Percentiles rank a stretch among this genome's conserved stretches.
Conservation (phyloP, 495 filamentous ascomycete species). For the Cairneyella variabilis region DNA sequence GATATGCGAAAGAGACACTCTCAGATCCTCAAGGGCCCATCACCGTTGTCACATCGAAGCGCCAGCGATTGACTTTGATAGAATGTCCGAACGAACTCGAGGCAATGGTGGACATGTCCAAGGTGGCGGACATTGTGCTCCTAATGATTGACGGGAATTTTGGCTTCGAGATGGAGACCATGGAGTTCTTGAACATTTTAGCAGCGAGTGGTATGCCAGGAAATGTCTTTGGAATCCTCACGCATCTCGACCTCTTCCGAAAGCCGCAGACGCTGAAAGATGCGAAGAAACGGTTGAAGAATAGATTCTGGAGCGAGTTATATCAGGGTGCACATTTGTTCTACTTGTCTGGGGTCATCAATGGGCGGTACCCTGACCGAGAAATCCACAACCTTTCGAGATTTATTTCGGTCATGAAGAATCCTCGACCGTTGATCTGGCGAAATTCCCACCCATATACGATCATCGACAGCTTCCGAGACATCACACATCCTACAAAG, state of each 20-base stretch:
- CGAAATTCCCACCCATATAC: conserved; percentile 93
- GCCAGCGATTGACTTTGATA: conserved; percentile 86
- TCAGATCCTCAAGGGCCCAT: conserved; percentile 86
- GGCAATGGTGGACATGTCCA: conserved; percentile 91
- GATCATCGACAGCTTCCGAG: conserved; percentile 87
- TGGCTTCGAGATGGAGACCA: conserved; percentile 99
- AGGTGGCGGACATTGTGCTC: conserved; percentile 93
- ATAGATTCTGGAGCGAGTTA: conserved; percentile 92
- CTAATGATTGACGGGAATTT: conserved; percentile 98
- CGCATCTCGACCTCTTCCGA: conserved; percentile 91
- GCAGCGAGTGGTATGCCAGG: conserved; percentile 92
- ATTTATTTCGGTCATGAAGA: conserved; percentile 98
- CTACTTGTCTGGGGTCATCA: conserved; percentile 91
- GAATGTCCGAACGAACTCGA: conserved; percentile 96
- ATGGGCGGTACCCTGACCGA: conserved; percentile 92
- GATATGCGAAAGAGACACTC: conserved; percentile 94
- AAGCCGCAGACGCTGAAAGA: conserved; percentile 85
- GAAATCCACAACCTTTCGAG: conserved; percentile 93
- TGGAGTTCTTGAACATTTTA: conserved; percentile 95
- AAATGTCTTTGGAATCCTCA: conserved; percentile 95
- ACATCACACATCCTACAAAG: conserved; percentile 86
- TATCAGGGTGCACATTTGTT: conserved; percentile 97
- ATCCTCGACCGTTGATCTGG: conserved; percentile 93
- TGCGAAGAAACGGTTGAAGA: conserved; percentile 93
- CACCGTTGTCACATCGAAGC: conserved; percentile 92